phyloP scores from a whole-genome alignment of 225 moss, liverwort and hornwort genomes.

The Asterella californica region DNA sequence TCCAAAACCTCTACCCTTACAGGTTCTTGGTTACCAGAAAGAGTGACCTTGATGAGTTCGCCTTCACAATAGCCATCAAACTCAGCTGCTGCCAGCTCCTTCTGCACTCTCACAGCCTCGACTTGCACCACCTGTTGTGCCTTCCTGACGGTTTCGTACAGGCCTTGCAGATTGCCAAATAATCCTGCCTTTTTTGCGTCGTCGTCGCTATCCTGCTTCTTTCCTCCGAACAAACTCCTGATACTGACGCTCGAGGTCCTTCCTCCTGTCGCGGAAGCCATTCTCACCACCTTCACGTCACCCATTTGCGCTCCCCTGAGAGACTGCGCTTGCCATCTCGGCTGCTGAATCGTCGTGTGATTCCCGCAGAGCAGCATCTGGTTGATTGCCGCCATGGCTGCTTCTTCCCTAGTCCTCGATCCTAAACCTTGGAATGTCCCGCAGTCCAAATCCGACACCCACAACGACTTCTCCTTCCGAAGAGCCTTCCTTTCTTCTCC shows the following conservation, averaged over 20 bases:
- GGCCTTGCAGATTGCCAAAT: conserved; percentile 78
- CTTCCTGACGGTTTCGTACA: conserved; percentile 94
- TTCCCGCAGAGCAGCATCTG: conserved; percentile 27
- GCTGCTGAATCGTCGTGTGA: conserved; percentile 20
- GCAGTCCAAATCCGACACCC: background rate
- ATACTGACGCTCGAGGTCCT: background rate
- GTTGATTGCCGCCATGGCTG: conserved; percentile 41
- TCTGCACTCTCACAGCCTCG: conserved; percentile 93
- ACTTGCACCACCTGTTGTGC: conserved; percentile 99
- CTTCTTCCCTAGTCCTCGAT: background rate
- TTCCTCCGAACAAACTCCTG: conserved; percentile 34
- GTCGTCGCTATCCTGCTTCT: conserved; percentile 34
- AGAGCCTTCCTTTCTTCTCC: no score
- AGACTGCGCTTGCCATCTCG: conserved; percentile 25
- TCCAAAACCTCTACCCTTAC: conserved; percentile 90
- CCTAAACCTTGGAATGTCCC: background rate
- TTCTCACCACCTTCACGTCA: conserved; percentile 19
- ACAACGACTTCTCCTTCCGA: background rate
- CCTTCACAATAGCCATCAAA: conserved; percentile 92
- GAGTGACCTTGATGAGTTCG: conserved; percentile 90
- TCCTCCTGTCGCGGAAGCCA: conserved; percentile 10
- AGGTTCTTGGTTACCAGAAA: conserved; percentile 96
- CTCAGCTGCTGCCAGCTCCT: conserved; percentile 96
- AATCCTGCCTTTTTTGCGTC: conserved; percentile 39
- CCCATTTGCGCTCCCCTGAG: conserved; percentile 23